Base-by-base conservation (phyloP, 306 rosid genomes). In the Trifolium dubium region DNA sequence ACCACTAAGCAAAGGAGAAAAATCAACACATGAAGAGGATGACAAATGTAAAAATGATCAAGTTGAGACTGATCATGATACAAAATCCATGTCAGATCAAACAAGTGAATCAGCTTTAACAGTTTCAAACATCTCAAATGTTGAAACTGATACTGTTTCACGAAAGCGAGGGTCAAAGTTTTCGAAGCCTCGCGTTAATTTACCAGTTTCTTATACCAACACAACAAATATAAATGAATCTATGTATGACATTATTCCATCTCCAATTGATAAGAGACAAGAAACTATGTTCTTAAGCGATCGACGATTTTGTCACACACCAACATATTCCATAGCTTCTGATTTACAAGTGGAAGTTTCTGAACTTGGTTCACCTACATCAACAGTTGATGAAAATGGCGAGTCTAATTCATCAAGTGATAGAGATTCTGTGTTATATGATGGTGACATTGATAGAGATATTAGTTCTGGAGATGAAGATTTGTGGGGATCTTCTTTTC, bases 301-400 rank as follows among this genome's bases (percentile, higher is more conserved):
- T 7, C 80, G 85, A 8, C 70, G 72, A 3, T 19, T 69, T 59
- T 84, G 83, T 73, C 97, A 89, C 46, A 88, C 90, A 1, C 91
- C 86, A 34, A 77, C 93, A 10, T 81, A 53, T 73, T 95, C 97
- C 67, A 86, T 95, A 54, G 98, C 99, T 62, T 95, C 99, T 74
- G 99, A 95, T 54, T 28, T 92, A 67, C 96, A 95, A 81, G 99
- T 95, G 34, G 99, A 92, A 83, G 88, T 90, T 30, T 95, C 99
- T n/a, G 98, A 95, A 50, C 2, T 79, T 39, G 92, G 93, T 55
- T 92, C 99, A 14, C 89, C 86, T 62, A 70, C 96, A 13, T 77
- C 83, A 51, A 85, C 88, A 40, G 54, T 80, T 59, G 88, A 83
- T 12, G 97, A 83, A 17, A 86, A 73, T 51, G 85, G 31, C 4